Evolutionary conservation across 2,329 filamentous ascomycete species (phyloP).

Genomic region (Keithomyces neogunnii): DNA sequence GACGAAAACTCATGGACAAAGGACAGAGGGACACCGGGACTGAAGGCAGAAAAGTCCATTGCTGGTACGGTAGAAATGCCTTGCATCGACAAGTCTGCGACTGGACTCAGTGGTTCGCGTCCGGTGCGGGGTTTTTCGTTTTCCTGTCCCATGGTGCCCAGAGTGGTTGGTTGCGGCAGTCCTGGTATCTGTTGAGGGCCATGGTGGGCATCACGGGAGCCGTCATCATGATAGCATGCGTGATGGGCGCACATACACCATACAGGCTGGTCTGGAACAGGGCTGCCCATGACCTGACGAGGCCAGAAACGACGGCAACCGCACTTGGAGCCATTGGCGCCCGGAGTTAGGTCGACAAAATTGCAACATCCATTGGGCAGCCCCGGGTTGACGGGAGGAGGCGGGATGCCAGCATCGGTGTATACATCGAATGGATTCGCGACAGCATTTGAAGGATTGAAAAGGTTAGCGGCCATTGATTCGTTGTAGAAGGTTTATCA

Average conservation of each 20-base stretch:
- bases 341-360: slow-evolving; percentile 44
- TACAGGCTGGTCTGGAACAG: slow-evolving; percentile 32
- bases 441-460: slow-evolving; percentile 34
- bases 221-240: slow-evolving; percentile 52
- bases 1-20: slow-evolving; percentile 25
- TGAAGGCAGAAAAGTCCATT: slow-evolving; percentile 33
- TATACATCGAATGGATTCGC: slow-evolving; percentile 47
- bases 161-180: slow-evolving; percentile 11
- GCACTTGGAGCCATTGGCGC: slow-evolving; percentile 44
- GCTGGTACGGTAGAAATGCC: slow-evolving; percentile 26
- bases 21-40: slow-evolving; percentile 21
- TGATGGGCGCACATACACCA: slow-evolving; percentile 58
- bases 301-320: slow-evolving; percentile 56
- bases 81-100: slow-evolving; percentile 38
- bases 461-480: slow-evolving; percentile 45
- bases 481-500: not conserved
- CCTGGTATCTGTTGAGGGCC: slow-evolving; percentile 12
- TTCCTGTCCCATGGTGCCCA: slow-evolving; percentile 32
- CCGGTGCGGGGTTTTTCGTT: slow-evolving; percentile 41
- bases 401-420: slow-evolving; percentile 32
- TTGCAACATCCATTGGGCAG: slow-evolving; percentile 49
- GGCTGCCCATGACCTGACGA: slow-evolving; percentile 26
- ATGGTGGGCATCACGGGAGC: slow-evolving; percentile 12
- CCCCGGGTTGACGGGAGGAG: slow-evolving; percentile 16
- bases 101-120: slow-evolving; percentile 44